A percentile compares a stretch with the other conserved stretches of the same genome.
Conservation (phyloP, 1,284 basidiomycete genomes). For the Cystobasidiaceae sp. region DNA sequence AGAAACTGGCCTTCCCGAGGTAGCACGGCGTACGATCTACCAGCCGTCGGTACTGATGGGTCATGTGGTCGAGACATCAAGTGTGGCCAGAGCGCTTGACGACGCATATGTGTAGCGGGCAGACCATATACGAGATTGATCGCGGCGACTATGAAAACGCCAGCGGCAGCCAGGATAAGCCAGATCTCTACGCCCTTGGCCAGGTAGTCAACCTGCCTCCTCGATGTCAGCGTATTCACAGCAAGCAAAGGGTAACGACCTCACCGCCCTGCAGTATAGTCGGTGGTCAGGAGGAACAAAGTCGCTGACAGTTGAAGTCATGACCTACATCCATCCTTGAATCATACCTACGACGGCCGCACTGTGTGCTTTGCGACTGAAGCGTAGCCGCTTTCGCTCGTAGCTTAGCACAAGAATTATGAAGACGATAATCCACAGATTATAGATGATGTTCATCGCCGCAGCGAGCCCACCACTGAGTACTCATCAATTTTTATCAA, state of each 20-base stretch:
- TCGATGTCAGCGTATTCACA: background rate
- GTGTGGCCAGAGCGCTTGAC: slow-evolving; percentile 12
- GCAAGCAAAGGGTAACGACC: background rate
- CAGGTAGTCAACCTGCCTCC: slow-evolving; percentile 19
- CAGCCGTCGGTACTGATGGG: slow-evolving; percentile 3
- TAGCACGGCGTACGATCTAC: background rate
- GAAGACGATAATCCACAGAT: slow-evolving; percentile 19
- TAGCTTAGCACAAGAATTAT: slow-evolving; percentile 14
- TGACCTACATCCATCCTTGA: slow-evolving; percentile 26
- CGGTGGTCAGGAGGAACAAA: background rate
- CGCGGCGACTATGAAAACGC: slow-evolving; percentile 16
- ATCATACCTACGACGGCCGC: slow-evolving; percentile 18
- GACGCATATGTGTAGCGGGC: background rate
- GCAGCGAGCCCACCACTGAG: slow-evolving; percentile 7
- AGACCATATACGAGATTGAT: slow-evolving; percentile 26
- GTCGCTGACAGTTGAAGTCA: background rate
- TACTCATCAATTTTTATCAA: background rate
- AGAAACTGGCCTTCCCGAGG: background rate
- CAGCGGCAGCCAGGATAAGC: slow-evolving; percentile 14
- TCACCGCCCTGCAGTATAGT: background rate
- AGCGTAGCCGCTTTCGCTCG: slow-evolving; percentile 20
- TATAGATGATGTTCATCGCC: slow-evolving; percentile 21
- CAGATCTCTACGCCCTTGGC: slow-evolving; percentile 20
- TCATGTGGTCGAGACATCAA: background rate
- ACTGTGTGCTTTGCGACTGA: slow-evolving; percentile 18